These are phyloP conservation scores for Rubia tinctorum DNA, from an alignment of 305 asterid species.

Conservation along the genomic window DNA sequence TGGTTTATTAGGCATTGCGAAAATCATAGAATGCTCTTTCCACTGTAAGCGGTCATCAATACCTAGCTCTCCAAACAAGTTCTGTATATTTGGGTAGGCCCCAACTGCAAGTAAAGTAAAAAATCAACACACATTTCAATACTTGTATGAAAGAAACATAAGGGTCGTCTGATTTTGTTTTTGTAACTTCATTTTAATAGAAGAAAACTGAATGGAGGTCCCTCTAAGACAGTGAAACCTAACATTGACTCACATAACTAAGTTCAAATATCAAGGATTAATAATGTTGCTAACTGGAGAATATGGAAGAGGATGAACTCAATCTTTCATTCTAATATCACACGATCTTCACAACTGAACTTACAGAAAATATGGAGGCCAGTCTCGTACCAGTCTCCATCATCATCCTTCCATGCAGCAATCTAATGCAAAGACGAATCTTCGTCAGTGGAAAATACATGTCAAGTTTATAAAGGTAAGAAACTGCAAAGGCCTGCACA, in stretches of 20 bases:
- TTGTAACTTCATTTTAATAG: no score
- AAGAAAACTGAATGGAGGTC: not conserved
- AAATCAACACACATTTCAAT: constrained; percentile 28
- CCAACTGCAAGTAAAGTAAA: constrained; percentile 69
- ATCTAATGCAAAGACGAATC: constrained; percentile 39
- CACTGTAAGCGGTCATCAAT: constrained; percentile 91
- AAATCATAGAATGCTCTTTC: constrained; percentile 99
- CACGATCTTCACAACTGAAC: constrained; percentile 24
- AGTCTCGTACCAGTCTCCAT: constrained; percentile 98
- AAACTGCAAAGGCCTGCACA: not conserved
- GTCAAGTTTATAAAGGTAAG: no score
- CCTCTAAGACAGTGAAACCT: not conserved
- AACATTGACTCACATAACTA: not conserved
- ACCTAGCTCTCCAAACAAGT: constrained; percentile 92
- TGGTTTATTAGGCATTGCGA: constrained; percentile 97
- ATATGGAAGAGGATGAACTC: constrained; percentile 3
- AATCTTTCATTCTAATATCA: not conserved
- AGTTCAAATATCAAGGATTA: constrained; percentile 4
- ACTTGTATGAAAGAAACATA: constrained; percentile 4
- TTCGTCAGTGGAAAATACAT: constrained; percentile 18
- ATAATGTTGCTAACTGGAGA: not conserved
- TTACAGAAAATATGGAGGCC: constrained; percentile 97
- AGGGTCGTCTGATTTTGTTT: not conserved
- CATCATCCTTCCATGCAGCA: constrained; percentile 98
- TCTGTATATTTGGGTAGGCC: constrained; percentile 99